Evolutionary conservation across 805 yeast species (phyloP).

Genomic region (Torulaspora microellipsoides): DNA sequence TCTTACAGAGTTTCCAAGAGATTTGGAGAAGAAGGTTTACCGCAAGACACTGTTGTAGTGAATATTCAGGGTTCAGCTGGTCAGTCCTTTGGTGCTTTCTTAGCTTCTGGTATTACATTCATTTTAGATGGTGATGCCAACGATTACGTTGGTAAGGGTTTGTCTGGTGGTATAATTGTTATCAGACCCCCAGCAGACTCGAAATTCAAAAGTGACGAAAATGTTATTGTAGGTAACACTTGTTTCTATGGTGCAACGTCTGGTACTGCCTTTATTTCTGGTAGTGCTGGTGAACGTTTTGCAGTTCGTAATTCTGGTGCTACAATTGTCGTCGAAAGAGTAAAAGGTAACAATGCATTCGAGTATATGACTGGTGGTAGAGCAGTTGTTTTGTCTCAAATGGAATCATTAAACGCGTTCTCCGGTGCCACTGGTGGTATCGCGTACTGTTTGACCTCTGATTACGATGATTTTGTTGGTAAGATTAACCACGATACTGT

Average conservation of each 20-base stretch:
- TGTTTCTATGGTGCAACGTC: slow-evolving; percentile 97
- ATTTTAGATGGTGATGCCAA: slow-evolving; percentile 97
- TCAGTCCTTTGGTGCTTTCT: slow-evolving; percentile 96
- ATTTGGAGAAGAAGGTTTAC: slow-evolving; percentile 90
- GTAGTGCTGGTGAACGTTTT: slow-evolving; percentile 97
- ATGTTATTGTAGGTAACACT: slow-evolving; percentile 94
- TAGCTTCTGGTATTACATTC: slow-evolving; percentile 92
- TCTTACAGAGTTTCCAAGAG: slow-evolving; percentile 90
- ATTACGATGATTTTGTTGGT: slow-evolving; percentile 73
- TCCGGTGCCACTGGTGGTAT: slow-evolving; percentile 99
- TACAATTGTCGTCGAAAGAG: slow-evolving; percentile 89
- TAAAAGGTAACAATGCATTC: slow-evolving; percentile 96
- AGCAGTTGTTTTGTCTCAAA: slow-evolving; percentile 84
- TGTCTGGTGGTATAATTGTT: slow-evolving; percentile 90
- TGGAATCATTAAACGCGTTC: slow-evolving; percentile 80
- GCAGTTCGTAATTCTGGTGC: slow-evolving; percentile 99
- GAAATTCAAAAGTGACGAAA: slow-evolving; percentile 88
- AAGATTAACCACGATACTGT: slow-evolving; percentile 80
- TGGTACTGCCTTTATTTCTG: slow-evolving; percentile 89
- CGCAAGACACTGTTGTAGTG: slow-evolving; percentile 94
- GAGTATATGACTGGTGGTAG: slow-evolving; percentile 99
- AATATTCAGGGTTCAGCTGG: slow-evolving; percentile 93
- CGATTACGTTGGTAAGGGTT: slow-evolving; percentile 96
- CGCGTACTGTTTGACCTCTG: slow-evolving; percentile 92
- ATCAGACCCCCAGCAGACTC: slow-evolving; percentile 88